Evolutionary conservation across 192 early-diverging fungal species (phyloP).

Genomic region (Coemansia sp.): DNA sequence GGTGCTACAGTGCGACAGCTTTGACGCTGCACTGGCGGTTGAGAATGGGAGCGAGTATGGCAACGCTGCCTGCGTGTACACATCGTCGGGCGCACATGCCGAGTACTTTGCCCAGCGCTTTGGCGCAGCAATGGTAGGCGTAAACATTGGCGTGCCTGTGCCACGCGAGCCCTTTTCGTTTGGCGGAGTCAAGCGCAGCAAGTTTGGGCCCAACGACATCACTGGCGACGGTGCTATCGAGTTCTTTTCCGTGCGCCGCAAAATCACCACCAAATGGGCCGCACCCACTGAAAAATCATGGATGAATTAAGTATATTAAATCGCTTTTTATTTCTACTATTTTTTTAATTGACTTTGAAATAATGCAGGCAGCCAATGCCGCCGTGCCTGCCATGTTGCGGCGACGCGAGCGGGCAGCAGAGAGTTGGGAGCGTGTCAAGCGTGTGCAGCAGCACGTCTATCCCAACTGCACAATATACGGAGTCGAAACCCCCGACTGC

Average conservation of each 20-base stretch:
- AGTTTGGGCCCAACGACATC: constrained; percentile 71
- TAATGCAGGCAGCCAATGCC: constrained; percentile 1
- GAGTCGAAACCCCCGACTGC: constrained; percentile 50
- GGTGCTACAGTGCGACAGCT: constrained; percentile 55
- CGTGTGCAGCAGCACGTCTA: constrained; percentile 29
- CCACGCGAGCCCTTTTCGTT: constrained; percentile 79
- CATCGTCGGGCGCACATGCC: constrained; percentile 60
- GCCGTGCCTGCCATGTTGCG: constrained; percentile 29
- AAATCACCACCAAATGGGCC: constrained; percentile 79
- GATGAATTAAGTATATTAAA: constrained; percentile 33
- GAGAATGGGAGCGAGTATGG: constrained; percentile 72
- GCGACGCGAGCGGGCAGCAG: constrained; percentile 8
- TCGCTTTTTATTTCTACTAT: background rate
- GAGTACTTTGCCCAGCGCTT: constrained; percentile 70
- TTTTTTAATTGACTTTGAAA: background rate
- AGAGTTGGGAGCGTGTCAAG: background rate
- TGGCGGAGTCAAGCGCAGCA: constrained; percentile 68
- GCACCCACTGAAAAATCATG: constrained; percentile 59
- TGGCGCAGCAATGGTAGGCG: constrained; percentile 75
- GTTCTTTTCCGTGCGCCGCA: constrained; percentile 70
- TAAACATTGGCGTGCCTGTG: constrained; percentile 73
- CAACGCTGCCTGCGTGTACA: constrained; percentile 74
- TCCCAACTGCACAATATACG: constrained; percentile 49
- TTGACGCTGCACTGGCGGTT: constrained; percentile 67
- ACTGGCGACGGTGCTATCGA: constrained; percentile 71